phyloP scores from a whole-genome alignment of 805 yeast species.

The Sugiyamaella lignohabitans region DNA sequence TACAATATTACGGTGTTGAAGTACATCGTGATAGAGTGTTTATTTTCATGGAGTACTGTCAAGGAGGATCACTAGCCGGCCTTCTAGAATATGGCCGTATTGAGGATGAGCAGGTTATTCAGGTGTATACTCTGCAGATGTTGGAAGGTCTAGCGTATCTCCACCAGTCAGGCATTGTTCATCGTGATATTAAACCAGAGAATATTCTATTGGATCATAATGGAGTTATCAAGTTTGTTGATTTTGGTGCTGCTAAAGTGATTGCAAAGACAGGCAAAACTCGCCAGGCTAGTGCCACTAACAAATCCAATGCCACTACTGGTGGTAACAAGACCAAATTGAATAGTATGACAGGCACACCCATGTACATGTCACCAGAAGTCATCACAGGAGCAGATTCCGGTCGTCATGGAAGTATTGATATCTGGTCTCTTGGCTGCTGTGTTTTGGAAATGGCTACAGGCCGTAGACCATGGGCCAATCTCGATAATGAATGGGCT shows the following conservation, averaged over 20 bases:
- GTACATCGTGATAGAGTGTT: constrained; percentile 94
- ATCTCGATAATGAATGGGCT: constrained; percentile 95
- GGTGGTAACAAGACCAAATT: constrained; percentile 28
- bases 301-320: constrained; percentile 9
- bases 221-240: constrained; percentile 92
- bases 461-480: constrained; percentile 94
- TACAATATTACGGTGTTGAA: constrained; percentile 94
- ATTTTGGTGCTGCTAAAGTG: constrained; percentile 96
- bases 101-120: constrained; percentile 90
- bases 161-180: constrained; percentile 93
- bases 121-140: constrained; percentile 84
- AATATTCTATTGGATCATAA: constrained; percentile 82
- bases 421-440: constrained; percentile 97
- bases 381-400: constrained; percentile 70
- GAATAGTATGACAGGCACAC: constrained; percentile 77
- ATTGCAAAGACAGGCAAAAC: constrained; percentile 36
- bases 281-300: constrained; percentile 25
- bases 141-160: constrained; percentile 91
- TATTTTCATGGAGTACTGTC: constrained; percentile 96
- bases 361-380: constrained; percentile 99
- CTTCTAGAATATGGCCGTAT: constrained; percentile 86
- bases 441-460: constrained; percentile 95
- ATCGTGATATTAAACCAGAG: constrained; percentile 94
- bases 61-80: constrained; percentile 86
- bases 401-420: constrained; percentile 61